Percentiles rank a stretch among this genome's conserved stretches.
Evolutionary conservation across 1,139 yeast genomes (phyloP).

Genomic region (Candida albicans): DNA sequence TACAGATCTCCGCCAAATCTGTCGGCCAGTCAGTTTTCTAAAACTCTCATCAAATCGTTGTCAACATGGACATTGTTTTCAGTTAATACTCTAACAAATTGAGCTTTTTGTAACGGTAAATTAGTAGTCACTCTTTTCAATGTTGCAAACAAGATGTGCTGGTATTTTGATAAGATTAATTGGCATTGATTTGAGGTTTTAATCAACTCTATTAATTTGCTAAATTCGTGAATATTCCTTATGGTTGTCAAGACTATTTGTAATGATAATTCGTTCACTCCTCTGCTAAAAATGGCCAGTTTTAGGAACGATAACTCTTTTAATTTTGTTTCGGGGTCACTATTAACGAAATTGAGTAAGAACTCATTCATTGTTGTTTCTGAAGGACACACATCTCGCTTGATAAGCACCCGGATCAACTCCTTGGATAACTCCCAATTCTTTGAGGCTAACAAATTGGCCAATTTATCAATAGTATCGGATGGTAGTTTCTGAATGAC

Average conservation of each 20-base stretch:
- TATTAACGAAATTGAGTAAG: conserved; percentile 16
- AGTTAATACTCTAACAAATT: conserved; percentile 11
- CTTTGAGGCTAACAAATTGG: conserved; percentile 23
- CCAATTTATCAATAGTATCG: conserved; percentile 27
- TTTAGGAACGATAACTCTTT: conserved; percentile 32
- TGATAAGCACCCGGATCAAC: conserved; percentile 21
- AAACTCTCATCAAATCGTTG: conserved; percentile 1
- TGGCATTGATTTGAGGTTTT: conserved; percentile 3
- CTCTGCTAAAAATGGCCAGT: conserved; percentile 29
- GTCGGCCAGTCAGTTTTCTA: neutral
- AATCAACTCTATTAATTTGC: conserved; percentile 28
- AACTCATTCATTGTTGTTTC: conserved; percentile 24
- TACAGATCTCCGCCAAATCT: neutral
- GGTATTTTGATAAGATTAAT: conserved; percentile 17
- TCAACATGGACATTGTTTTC: conserved; percentile 4
- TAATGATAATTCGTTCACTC: conserved; percentile 20
- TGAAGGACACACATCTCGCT: conserved; percentile 26
- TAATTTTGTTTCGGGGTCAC: conserved; percentile 12
- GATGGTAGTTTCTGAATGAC: conserved; percentile 21
- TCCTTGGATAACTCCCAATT: conserved; percentile 20
- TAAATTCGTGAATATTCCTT: conserved; percentile 28
- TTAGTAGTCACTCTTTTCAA: conserved; percentile 8
- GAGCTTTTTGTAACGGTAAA: conserved; percentile 8
- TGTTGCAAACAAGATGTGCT: conserved; percentile 11
- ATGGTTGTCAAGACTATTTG: conserved; percentile 25